Conservation (phyloP, 1,139 yeast species). For the Diutina siamensis region DNA sequence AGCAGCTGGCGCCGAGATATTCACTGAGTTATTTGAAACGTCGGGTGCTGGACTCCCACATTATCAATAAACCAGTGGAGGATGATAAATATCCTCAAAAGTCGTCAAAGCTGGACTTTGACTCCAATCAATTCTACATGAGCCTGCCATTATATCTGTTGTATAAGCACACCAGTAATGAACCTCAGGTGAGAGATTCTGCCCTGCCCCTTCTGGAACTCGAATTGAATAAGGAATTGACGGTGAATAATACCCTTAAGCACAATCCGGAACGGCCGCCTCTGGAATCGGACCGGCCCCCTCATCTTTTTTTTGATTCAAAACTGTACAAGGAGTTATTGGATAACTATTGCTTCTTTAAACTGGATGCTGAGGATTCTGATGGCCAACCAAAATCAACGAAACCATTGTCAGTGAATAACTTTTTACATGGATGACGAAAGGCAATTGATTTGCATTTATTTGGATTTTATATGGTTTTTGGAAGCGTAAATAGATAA, state of each 20-base stretch:
- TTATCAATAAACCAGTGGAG: neutral
- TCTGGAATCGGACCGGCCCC: neutral
- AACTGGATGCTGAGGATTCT: neutral
- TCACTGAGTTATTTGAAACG: constrained; percentile 5
- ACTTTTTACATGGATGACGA: neutral
- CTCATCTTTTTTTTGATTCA: neutral
- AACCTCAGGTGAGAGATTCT: too few relatives aligned
- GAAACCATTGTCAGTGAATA: neutral
- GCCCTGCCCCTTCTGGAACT: neutral
- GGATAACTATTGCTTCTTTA: constrained; percentile 5
- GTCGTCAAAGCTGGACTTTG: neutral
- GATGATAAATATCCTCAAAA: neutral
- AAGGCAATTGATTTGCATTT: neutral
- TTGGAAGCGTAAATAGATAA: neutral
- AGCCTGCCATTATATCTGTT: neutral
- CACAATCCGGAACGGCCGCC: neutral
- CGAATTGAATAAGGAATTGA: neutral
- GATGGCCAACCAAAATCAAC: neutral
- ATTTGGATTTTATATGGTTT: too few relatives aligned
- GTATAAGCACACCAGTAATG: neutral
- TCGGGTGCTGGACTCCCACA: neutral
- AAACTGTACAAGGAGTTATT: constrained; percentile 1
- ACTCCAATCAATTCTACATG: too few relatives aligned
- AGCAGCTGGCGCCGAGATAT: neutral
- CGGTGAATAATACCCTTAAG: neutral